A percentile compares a stretch with the other conserved stretches of the same genome.
phyloP scores from a whole-genome alignment of 139 green algal genomes.

The Coccomyxa sp. region DNA sequence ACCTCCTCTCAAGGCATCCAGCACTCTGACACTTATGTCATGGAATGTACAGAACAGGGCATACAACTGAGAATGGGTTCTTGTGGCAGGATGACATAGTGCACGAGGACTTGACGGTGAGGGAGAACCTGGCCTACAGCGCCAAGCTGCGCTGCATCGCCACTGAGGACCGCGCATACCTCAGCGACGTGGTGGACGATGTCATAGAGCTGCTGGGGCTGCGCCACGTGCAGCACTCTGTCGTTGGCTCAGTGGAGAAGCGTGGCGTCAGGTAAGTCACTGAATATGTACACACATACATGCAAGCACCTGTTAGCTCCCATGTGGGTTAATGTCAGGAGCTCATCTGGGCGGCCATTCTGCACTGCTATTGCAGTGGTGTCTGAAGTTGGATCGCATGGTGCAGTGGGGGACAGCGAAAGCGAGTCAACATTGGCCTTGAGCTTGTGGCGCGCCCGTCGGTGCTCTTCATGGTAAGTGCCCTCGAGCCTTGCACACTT shows the following conservation, averaged over 20 bases:
- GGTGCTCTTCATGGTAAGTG: constrained; percentile 47
- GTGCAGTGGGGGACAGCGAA: constrained; percentile 70
- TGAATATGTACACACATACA: too few relatives aligned
- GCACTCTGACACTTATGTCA: not conserved
- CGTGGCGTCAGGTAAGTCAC: constrained; percentile 37
- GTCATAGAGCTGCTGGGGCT: constrained; percentile 24
- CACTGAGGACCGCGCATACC: constrained; percentile 19
- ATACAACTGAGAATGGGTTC: not conserved
- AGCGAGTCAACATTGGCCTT: constrained; percentile 76
- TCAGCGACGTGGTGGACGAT: constrained; percentile 32
- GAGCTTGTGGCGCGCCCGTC: constrained; percentile 66
- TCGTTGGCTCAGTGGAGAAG: constrained; percentile 47
- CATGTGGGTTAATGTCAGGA: too few relatives aligned
- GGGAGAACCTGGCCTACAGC: constrained; percentile 69
- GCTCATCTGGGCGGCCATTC: too few relatives aligned
- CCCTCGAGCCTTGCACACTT: too few relatives aligned
- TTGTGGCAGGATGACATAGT: constrained; percentile 54
- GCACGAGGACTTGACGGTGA: constrained; percentile 53
- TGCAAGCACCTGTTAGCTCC: too few relatives aligned
- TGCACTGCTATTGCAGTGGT: too few relatives aligned
- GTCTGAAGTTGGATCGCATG: not conserved
- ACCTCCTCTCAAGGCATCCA: not conserved
- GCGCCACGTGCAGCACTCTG: constrained; percentile 38
- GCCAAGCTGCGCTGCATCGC: constrained; percentile 48
- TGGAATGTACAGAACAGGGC: not conserved